These are phyloP conservation scores for Entomortierella parvispora DNA, from an alignment of 192 early-diverging fungal species.

Conservation along the genomic window DNA sequence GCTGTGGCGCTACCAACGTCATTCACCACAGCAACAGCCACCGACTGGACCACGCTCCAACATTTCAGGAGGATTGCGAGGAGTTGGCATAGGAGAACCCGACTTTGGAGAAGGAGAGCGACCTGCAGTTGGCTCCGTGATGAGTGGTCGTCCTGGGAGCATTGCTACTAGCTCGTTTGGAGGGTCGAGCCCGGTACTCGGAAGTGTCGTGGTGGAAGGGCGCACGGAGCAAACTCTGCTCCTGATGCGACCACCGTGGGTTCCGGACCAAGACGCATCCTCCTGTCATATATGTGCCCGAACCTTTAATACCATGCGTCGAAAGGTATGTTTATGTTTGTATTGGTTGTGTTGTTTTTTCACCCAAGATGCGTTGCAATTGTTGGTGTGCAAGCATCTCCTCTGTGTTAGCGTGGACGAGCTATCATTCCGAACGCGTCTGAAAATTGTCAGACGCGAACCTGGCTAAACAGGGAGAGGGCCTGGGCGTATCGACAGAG, in stretches of 20 bases:
- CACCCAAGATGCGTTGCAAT: no score
- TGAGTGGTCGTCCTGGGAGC: conserved; percentile 15
- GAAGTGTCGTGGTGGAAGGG: conserved; percentile 18
- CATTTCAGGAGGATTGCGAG: neutral
- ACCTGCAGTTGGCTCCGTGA: conserved; percentile 18
- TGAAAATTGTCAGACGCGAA: no score
- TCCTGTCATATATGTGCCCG: conserved; percentile 54
- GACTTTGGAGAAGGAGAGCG: conserved; percentile 7
- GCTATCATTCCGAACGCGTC: no score
- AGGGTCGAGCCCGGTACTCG: conserved; percentile 20
- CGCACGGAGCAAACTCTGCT: conserved; percentile 52
- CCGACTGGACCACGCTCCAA: neutral
- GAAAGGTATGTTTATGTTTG: conserved; percentile 51
- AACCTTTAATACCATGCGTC: conserved; percentile 55
- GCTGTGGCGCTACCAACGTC: neutral
- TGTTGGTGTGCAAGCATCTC: no score
- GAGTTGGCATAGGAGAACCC: conserved; percentile 10
- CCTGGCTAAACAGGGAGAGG: no score
- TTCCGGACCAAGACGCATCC: conserved; percentile 58
- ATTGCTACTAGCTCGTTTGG: conserved; percentile 31
- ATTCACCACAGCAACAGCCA: neutral
- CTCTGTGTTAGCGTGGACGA: no score
- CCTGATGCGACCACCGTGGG: conserved; percentile 59
- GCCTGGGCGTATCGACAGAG: no score
- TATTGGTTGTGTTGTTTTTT: no score